These are phyloP conservation scores for Vickermania spadyakhi DNA, from an alignment of 208 protist species.

Conservation along the genomic window DNA sequence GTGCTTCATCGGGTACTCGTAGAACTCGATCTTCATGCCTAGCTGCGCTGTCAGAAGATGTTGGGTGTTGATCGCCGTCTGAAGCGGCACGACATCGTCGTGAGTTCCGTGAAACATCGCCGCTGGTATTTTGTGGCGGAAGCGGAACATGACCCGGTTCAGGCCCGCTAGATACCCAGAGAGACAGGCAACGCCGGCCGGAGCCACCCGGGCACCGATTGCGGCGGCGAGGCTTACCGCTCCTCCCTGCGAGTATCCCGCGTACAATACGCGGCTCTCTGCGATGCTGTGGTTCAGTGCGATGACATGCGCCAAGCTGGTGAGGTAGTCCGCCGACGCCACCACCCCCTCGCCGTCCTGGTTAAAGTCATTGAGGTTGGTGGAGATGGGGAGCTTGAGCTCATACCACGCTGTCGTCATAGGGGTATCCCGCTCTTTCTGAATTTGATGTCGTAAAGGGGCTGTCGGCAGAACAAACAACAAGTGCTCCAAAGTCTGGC, in stretches of 20 bases:
- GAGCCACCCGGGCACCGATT: conserved; percentile 36
- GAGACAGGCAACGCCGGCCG: conserved; percentile 59
- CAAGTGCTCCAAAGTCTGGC: conserved; percentile 55
- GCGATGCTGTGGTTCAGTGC: conserved; percentile 43
- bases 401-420: conserved; percentile 92
- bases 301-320: conserved; percentile 45
- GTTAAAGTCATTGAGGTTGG: conserved; percentile 6
- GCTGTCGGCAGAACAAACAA: conserved; percentile 90
- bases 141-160: conserved; percentile 31
- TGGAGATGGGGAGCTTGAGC: conserved; percentile 45
- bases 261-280: conserved; percentile 74
- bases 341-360: conserved; percentile 37
- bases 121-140: conserved; percentile 14
- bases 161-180: conserved; percentile 69
- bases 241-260: conserved; percentile 90
- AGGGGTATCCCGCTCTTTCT: conserved; percentile 83
- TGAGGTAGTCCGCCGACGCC: conserved; percentile 61
- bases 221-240: conserved; percentile 69
- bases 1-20: conserved; percentile 82
- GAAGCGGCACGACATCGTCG: conserved; percentile 69
- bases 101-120: conserved; percentile 71
- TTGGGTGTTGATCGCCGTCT: conserved; percentile 30
- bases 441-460: conserved; percentile 45
- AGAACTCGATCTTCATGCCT: conserved; percentile 31
- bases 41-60: conserved; percentile 29